These are phyloP conservation scores for Zasmidium angulare DNA, from an alignment of 2,329 filamentous ascomycete genomes.

Conservation along the genomic window DNA sequence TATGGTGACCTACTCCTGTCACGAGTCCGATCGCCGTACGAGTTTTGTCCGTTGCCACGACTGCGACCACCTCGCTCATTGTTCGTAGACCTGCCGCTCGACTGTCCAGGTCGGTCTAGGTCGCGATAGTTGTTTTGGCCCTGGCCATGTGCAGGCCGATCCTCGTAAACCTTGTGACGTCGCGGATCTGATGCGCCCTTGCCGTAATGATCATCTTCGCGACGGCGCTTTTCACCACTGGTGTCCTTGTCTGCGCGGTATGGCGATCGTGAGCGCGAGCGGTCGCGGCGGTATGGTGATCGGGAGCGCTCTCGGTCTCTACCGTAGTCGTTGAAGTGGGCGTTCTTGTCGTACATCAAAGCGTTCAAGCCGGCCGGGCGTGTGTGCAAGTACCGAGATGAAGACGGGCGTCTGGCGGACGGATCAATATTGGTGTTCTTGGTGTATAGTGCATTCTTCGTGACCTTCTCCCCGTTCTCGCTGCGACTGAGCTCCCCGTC, in stretches of 20 bases:
- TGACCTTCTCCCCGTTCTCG: constrained; percentile 77
- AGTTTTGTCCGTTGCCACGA: constrained; percentile 7
- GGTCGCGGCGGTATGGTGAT: constrained; percentile 55
- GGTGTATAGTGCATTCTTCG: constrained; percentile 65
- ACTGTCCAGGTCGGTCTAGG: constrained; percentile 43
- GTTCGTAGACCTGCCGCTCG: not conserved
- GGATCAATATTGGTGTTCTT: constrained; percentile 87
- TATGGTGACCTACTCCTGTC: constrained; percentile 31
- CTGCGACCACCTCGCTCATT: constrained; percentile 10
- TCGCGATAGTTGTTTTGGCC: constrained; percentile 34
- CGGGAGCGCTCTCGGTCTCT: constrained; percentile 44
- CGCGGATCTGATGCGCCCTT: constrained; percentile 57
- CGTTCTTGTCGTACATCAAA: constrained; percentile 22
- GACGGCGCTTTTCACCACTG: constrained; percentile 63
- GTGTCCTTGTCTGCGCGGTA: constrained; percentile 24
- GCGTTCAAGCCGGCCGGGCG: constrained; percentile 7
- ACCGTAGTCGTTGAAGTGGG: constrained; percentile 34
- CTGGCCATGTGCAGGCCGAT: constrained; percentile 37
- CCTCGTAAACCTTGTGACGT: constrained; percentile 64
- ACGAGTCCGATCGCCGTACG: constrained; percentile 13
- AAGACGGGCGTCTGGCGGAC: constrained; percentile 68
- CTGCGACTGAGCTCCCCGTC: constrained; percentile 74
- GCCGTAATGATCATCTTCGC: constrained; percentile 60
- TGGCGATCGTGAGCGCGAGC: constrained; percentile 33
- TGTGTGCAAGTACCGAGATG: constrained; percentile 33